A percentile compares a stretch with the other conserved stretches of the same genome.
Conservation (phyloP, 192 early-diverging fungal genomes). For the Dissophora ornata region DNA sequence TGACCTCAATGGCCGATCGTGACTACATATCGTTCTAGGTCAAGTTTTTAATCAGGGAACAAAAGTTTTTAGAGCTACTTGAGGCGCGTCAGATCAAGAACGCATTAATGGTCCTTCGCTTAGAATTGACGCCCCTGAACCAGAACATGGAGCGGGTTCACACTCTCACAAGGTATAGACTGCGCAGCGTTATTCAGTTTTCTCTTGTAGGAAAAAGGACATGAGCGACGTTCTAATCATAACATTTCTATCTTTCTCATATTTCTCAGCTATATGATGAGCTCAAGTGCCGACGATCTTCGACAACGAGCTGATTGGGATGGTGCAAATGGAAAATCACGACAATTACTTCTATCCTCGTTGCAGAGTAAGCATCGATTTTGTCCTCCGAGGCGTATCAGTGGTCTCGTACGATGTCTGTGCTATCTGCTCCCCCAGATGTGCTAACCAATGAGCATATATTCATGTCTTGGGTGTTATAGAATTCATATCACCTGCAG, state of each 20-base stretch:
- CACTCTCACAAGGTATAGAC: slow-evolving; percentile 80
- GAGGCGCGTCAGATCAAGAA: slow-evolving; percentile 74
- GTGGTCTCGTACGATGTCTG: too few relatives aligned
- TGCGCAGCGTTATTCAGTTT: background rate
- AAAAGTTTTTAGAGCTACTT: slow-evolving; percentile 92
- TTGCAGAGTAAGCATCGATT: slow-evolving; percentile 73
- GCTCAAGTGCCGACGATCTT: slow-evolving; percentile 72
- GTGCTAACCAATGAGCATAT: too few relatives aligned
- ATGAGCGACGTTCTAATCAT: too few relatives aligned
- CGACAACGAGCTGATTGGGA: slow-evolving; percentile 80
- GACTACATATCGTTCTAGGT: too few relatives aligned
- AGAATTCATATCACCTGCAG: slow-evolving; percentile 79
- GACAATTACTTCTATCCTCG: slow-evolving; percentile 67
- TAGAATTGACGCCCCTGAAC: slow-evolving; percentile 81
- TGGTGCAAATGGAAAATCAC: slow-evolving; percentile 78
- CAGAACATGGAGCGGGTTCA: slow-evolving; percentile 78
- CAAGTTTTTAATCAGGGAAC: slow-evolving; percentile 83
- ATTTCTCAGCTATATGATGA: slow-evolving; percentile 79
- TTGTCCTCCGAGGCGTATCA: too few relatives aligned
- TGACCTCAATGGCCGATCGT: too few relatives aligned
- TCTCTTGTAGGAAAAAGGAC: too few relatives aligned
- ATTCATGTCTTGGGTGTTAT: too few relatives aligned
- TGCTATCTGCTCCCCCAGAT: too few relatives aligned
- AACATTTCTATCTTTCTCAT: too few relatives aligned
- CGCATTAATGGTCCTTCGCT: slow-evolving; percentile 82